Conservation (phyloP, 2,329 filamentous ascomycete species). For the Bipolaris bicolor region DNA sequence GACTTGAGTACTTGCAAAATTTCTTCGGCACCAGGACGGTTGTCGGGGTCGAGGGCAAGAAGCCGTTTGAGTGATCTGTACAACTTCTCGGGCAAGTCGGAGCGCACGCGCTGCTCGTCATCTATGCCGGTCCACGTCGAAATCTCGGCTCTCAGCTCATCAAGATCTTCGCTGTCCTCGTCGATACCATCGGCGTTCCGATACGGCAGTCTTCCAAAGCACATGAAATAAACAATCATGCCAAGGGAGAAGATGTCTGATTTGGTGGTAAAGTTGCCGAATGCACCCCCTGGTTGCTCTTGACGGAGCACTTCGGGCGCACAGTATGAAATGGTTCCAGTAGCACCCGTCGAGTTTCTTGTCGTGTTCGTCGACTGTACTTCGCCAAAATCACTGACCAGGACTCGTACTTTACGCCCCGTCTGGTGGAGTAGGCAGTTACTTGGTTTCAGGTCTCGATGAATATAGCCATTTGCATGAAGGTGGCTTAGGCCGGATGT, state of each 20-base stretch:
- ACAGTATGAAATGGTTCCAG: conserved; percentile 96
- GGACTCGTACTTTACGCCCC: conserved; percentile 72
- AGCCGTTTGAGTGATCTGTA: conserved; percentile 84
- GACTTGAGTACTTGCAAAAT: conserved; percentile 79
- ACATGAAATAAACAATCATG: conserved; percentile 99
- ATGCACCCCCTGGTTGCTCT: conserved; percentile 68
- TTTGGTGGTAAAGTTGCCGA: conserved; percentile 94
- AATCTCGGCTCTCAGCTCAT: conserved; percentile 84
- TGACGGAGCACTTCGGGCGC: conserved; percentile 87
- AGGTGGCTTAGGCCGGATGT: conserved; percentile 89
- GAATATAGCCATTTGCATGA: conserved; percentile 90
- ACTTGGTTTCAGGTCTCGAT: conserved; percentile 92
- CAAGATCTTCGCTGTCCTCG: conserved; percentile 91
- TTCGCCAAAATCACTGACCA: conserved; percentile 98
- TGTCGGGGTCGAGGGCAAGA: conserved; percentile 74
- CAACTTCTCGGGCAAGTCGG: conserved; percentile 83
- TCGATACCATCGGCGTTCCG: conserved; percentile 80
- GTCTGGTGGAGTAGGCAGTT: conserved; percentile 89
- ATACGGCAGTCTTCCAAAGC: conserved; percentile 89
- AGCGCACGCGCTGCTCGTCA: conserved; percentile 73
- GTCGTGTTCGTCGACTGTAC: conserved; percentile 83
- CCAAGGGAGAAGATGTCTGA: conserved; percentile 98
- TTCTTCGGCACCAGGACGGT: conserved; percentile 83
- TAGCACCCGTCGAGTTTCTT: conserved; percentile 89
- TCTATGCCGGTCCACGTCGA: conserved; percentile 86